A percentile compares a stretch with the other conserved stretches of the same genome.
phyloP scores from a whole-genome alignment of 2,329 filamentous ascomycete species.

The Dryadomyces quercivorus region DNA sequence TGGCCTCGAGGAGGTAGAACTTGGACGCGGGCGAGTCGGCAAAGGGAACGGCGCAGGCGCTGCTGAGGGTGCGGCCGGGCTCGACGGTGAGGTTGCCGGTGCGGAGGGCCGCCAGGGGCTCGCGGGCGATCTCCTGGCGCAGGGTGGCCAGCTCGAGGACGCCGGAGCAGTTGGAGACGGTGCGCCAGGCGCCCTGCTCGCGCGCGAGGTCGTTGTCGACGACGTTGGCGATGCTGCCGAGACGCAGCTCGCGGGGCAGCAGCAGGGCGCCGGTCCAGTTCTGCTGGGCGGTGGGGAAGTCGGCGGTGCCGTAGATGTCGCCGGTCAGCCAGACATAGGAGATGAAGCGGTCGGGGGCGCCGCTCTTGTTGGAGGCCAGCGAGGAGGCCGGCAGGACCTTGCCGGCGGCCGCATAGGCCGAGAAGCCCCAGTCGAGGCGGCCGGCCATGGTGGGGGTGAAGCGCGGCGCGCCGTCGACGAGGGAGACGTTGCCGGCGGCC shows the following conservation, averaged over 20 bases:
- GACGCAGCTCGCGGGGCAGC: not conserved
- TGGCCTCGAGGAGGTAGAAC: not conserved
- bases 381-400: not conserved
- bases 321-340: constrained; percentile 1
- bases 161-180: not conserved
- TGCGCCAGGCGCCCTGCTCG: not conserved
- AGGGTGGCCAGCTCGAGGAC: not conserved
- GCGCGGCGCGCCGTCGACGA: not conserved
- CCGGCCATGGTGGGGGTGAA: constrained; percentile 1
- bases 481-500: not conserved
- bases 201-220: not conserved
- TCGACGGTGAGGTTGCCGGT: not conserved
- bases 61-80: not conserved
- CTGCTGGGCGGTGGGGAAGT: constrained; percentile 1
- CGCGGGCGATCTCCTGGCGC: constrained; percentile 1
- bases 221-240: not conserved
- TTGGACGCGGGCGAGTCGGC: not conserved
- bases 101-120: not conserved
- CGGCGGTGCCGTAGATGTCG: constrained; percentile 1
- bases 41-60: not conserved
- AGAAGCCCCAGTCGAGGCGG: constrained; percentile 2
- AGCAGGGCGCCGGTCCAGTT: constrained; percentile 3
- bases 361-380: not conserved
- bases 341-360: constrained; percentile 1
- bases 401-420: not conserved